Percentiles rank a stretch among this genome's conserved stretches.
These are phyloP conservation scores for Huntiella savannae DNA, from an alignment of 2,329 filamentous ascomycete genomes.

Conservation along the genomic window DNA sequence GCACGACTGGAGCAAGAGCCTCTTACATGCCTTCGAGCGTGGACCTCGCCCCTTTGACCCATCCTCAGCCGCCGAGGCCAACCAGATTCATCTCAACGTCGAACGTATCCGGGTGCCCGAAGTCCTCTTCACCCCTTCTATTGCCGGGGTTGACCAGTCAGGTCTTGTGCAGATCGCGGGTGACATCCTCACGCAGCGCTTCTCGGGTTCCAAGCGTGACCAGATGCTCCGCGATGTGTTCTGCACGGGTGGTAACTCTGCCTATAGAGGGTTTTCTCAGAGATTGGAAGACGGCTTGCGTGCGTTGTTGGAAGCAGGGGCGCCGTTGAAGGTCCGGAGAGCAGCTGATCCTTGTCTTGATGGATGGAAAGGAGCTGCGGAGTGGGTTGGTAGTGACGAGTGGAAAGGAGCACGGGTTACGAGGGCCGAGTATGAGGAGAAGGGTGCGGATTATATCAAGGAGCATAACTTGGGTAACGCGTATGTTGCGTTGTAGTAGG, in stretches of 20 bases:
- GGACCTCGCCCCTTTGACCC: constrained; percentile 74
- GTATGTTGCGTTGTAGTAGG: constrained; percentile 19
- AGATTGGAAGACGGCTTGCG: constrained; percentile 54
- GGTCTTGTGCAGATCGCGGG: constrained; percentile 83
- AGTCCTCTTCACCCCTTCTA: constrained; percentile 78
- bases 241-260: constrained; percentile 77
- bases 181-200: constrained; percentile 71
- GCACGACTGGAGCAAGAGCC: constrained; percentile 81
- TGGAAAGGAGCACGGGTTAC: constrained; percentile 51
- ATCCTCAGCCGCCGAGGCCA: constrained; percentile 57
- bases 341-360: constrained; percentile 65
- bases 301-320: constrained; percentile 50
- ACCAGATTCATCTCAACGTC: constrained; percentile 89
- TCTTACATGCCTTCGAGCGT: constrained; percentile 76
- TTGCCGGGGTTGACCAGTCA: constrained; percentile 83
- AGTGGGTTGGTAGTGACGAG: constrained; percentile 49
- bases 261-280: constrained; percentile 77
- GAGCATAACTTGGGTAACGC: constrained; percentile 50
- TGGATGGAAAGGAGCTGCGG: constrained; percentile 82
- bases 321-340: constrained; percentile 48
- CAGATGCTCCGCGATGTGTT: constrained; percentile 74
- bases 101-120: constrained; percentile 89
- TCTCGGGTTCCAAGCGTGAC: constrained; percentile 40
- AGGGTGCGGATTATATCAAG: constrained; percentile 87
- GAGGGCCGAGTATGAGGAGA: constrained; percentile 72